Percentiles rank a stretch among this genome's conserved stretches.
These are phyloP conservation scores for Ophiostoma perfectum DNA, from an alignment of 2,329 filamentous ascomycete species.

Conservation along the genomic window DNA sequence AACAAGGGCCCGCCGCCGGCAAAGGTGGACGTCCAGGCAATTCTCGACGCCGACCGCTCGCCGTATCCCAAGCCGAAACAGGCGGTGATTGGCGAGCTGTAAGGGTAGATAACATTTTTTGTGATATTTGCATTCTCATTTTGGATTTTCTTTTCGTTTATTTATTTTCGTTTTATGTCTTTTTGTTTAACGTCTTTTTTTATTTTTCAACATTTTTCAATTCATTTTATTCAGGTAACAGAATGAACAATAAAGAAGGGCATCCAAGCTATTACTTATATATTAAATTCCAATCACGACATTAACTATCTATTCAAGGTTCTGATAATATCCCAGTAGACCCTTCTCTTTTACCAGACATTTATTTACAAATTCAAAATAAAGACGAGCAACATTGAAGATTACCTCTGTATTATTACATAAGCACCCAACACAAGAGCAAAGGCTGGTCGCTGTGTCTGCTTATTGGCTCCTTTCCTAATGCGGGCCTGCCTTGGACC, in stretches of 20 bases:
- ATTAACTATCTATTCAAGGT: too few relatives aligned
- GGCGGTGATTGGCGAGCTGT: neutral
- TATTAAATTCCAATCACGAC: neutral
- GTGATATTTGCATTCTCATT: neutral
- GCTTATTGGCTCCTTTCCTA: neutral
- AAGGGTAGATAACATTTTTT: neutral
- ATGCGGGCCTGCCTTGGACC: neutral
- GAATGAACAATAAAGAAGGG: neutral
- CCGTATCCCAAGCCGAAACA: conserved; percentile 7
- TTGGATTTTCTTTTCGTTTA: neutral
- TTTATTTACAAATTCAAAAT: neutral
- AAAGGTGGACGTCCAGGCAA: conserved; percentile 24
- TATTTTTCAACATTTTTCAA: neutral
- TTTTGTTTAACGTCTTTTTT: neutral
- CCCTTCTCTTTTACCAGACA: too few relatives aligned
- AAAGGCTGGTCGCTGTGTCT: neutral
- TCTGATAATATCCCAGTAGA: too few relatives aligned
- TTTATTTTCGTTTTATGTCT: neutral
- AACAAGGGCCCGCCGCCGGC: conserved; percentile 34
- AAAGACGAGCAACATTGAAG: too few relatives aligned
- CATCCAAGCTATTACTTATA: neutral
- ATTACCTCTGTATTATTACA: neutral
- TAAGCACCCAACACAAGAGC: neutral
- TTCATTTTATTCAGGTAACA: neutral
- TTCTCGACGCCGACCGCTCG: conserved; percentile 18